Conservation (phyloP, 108 stramenopile species). For the Skeletonema costatum region DNA sequence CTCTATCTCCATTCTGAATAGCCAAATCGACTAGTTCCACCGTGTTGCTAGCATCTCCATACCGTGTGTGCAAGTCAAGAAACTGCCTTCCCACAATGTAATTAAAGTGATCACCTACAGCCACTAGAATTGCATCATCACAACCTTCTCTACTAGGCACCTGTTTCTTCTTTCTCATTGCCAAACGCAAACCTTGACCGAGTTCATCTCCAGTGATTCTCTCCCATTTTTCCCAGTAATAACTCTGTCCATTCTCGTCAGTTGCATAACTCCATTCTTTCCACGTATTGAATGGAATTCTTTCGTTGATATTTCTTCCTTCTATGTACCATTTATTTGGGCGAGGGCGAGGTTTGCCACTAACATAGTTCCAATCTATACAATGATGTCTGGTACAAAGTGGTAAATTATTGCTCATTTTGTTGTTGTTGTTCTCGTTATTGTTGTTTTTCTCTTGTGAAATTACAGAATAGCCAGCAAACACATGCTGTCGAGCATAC, state of each 20-base stretch:
- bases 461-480: slow-evolving; percentile 75
- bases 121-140: slow-evolving; percentile 64
- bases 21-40: slow-evolving; percentile 73
- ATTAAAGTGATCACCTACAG: slow-evolving; percentile 84
- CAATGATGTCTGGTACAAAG: slow-evolving; percentile 85
- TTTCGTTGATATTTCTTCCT: slow-evolving; percentile 16
- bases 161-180: slow-evolving; percentile 45
- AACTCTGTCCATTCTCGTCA: slow-evolving; percentile 76
- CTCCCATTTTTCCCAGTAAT: slow-evolving; percentile 89
- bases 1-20: slow-evolving; percentile 61
- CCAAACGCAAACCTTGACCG: slow-evolving; percentile 44
- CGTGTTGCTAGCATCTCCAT: slow-evolving; percentile 31
- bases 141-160: slow-evolving; percentile 2
- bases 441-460: slow-evolving; percentile 23
- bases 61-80: slow-evolving; percentile 26
- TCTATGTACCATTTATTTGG: slow-evolving; percentile 93
- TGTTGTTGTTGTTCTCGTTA: slow-evolving; percentile 20
- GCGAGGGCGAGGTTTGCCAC: slow-evolving; percentile 59
- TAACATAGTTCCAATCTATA: slow-evolving; percentile 91
- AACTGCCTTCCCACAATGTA: slow-evolving; percentile 56
- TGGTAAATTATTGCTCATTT: not conserved
- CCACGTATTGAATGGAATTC: slow-evolving; percentile 49
- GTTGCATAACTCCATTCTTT: slow-evolving; percentile 85
- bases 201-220: slow-evolving; percentile 49
- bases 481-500: slow-evolving; percentile 88